These are phyloP conservation scores for Amphibolis antarctica DNA, from an alignment of 106 monocot species.

Conservation along the genomic window DNA sequence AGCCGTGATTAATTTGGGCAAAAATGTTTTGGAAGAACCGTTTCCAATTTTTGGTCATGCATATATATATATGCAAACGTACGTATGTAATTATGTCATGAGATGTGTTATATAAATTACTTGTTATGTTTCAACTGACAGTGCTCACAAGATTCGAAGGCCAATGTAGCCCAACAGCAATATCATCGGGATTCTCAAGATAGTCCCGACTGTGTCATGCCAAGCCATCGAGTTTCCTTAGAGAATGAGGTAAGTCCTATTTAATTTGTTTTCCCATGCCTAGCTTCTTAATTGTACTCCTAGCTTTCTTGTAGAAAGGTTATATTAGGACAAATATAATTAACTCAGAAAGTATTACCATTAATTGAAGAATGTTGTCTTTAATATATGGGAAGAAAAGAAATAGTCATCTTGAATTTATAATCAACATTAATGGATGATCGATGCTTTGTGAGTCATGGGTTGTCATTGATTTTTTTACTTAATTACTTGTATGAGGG, in stretches of 20 bases:
- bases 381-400: too few species aligned
- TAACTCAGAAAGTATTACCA: too few species aligned
- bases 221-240: constrained; percentile 32
- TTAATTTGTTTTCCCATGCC: background rate
- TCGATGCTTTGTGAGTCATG: too few species aligned
- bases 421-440: too few species aligned
- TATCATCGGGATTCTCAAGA: constrained; percentile 6
- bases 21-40: background rate
- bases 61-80: background rate
- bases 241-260: constrained; percentile 52
- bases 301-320: too few species aligned
- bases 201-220: constrained; percentile 9
- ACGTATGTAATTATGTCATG: background rate
- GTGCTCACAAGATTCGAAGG: constrained; percentile 7
- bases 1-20: background rate
- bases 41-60: background rate
- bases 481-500: too few species aligned
- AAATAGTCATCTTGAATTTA: too few species aligned
- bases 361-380: too few species aligned
- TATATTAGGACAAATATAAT: too few species aligned
- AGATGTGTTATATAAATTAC: background rate
- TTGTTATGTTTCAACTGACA: background rate
- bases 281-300: too few species aligned
- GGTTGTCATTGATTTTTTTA: too few species aligned
- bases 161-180: constrained; percentile 1